These are phyloP conservation scores for Monosporascus sp. DNA, from an alignment of 2,329 filamentous ascomycete species.

Conservation along the genomic window DNA sequence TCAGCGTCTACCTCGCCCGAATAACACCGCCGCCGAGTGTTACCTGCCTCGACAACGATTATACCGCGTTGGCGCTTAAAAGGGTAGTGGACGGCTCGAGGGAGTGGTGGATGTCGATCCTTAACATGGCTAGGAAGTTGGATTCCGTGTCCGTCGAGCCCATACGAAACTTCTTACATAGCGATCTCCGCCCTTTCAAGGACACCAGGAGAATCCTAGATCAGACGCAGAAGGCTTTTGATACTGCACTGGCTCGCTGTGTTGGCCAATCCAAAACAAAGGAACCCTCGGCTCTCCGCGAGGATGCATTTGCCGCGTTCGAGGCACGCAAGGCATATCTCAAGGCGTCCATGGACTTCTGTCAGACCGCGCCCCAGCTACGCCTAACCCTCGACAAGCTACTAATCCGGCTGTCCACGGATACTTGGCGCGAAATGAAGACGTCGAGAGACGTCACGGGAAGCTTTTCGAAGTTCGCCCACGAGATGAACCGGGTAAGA, in stretches of 20 bases:
- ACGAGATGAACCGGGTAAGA: slow-evolving; percentile 84
- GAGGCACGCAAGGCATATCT: slow-evolving; percentile 88
- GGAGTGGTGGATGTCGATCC: slow-evolving; percentile 78
- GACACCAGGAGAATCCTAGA: slow-evolving; percentile 75
- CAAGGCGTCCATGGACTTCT: slow-evolving; percentile 90
- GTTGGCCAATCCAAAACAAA: slow-evolving; percentile 85
- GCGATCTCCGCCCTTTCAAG: slow-evolving; percentile 81
- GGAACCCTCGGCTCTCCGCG: slow-evolving; percentile 82
- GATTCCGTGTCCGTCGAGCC: slow-evolving; percentile 77
- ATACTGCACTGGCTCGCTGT: slow-evolving; percentile 76
- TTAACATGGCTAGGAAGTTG: slow-evolving; percentile 70
- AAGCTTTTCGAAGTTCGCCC: slow-evolving; percentile 60
- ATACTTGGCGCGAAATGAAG: slow-evolving; percentile 85
- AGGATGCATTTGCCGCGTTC: slow-evolving; percentile 93
- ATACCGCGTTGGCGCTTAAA: slow-evolving; percentile 81
- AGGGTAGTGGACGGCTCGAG: slow-evolving; percentile 78
- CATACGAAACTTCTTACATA: slow-evolving; percentile 69
- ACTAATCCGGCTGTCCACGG: slow-evolving; percentile 76
- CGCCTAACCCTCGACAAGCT: slow-evolving; percentile 80
- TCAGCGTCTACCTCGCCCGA: slow-evolving; percentile 71
- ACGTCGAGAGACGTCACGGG: slow-evolving; percentile 60
- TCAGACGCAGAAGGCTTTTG: slow-evolving; percentile 75
- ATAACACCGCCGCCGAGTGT: slow-evolving; percentile 68
- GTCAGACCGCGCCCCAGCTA: slow-evolving; percentile 78
- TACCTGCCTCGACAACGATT: slow-evolving; percentile 90